These are phyloP conservation scores for Gorgonomyces haynaldii DNA, from an alignment of 192 early-diverging fungal species.

Conservation along the genomic window DNA sequence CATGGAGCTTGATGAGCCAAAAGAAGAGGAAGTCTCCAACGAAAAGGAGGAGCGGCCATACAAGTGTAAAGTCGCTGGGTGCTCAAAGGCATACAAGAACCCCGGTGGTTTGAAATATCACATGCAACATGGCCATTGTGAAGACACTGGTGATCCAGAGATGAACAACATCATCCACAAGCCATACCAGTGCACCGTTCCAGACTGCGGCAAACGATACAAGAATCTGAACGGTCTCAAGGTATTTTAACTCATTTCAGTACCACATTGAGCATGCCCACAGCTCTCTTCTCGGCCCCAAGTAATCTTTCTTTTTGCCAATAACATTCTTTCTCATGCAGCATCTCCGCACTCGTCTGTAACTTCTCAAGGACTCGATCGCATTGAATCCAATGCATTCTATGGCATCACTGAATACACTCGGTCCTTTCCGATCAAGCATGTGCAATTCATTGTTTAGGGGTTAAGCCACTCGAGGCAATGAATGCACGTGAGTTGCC, in stretches of 20 bases:
- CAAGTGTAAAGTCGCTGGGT: slow-evolving; percentile 73
- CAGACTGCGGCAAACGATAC: slow-evolving; percentile 94
- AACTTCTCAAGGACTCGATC: too few species aligned
- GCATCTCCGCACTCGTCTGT: too few species aligned
- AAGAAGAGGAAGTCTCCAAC: background rate
- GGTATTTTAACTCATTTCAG: slow-evolving; percentile 20
- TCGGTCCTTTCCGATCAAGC: too few species aligned
- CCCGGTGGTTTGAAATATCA: slow-evolving; percentile 98
- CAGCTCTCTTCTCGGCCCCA: too few species aligned
- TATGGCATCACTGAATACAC: too few species aligned
- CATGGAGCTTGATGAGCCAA: slow-evolving; percentile 21
- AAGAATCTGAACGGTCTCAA: slow-evolving; percentile 98
- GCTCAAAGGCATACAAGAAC: slow-evolving; percentile 96
- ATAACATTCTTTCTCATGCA: too few species aligned
- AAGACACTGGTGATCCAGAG: slow-evolving; percentile 50
- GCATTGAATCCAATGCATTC: too few species aligned
- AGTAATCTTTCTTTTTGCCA: too few species aligned
- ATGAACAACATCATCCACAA: slow-evolving; percentile 49
- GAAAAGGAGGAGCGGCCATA: slow-evolving; percentile 71
- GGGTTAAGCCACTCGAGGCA: too few species aligned
- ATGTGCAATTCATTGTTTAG: too few species aligned
- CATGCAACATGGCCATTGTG: slow-evolving; percentile 87
- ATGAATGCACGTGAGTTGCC: too few species aligned
- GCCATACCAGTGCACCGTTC: slow-evolving; percentile 59
- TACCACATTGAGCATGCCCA: slow-evolving; percentile 45